Evolutionary conservation across 2,329 filamentous ascomycete genomes (phyloP).

Genomic region (Pyrenophora teres): DNA sequence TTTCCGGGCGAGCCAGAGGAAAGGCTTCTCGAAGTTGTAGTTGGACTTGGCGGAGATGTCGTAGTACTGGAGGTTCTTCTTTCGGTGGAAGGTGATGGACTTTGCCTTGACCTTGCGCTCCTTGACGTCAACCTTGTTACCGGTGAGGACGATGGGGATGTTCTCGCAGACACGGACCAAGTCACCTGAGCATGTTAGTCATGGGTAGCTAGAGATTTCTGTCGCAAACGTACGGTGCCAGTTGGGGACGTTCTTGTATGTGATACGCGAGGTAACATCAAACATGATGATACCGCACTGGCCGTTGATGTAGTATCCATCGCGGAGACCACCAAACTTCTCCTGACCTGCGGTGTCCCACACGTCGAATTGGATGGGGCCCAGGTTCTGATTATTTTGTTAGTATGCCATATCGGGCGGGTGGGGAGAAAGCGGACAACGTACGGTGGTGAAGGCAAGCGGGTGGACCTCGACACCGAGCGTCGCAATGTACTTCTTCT

Average conservation of each 20-base stretch:
- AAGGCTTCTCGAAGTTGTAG: conserved; percentile 99
- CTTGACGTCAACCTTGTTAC: conserved; percentile 99
- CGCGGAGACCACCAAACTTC: conserved; percentile 99
- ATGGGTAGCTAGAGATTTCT: not conserved
- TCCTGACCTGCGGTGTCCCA: conserved; percentile 99
- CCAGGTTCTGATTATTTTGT: conserved; percentile 70
- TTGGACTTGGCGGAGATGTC: conserved; percentile 99
- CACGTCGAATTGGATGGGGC: conserved; percentile 96
- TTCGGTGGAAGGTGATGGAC: conserved; percentile 99
- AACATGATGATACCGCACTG: conserved; percentile 99
- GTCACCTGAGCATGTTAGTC: conserved; percentile 67
- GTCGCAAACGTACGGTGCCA: conserved; percentile 85
- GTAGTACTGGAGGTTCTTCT: conserved; percentile 99
- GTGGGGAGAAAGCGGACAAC: conserved; percentile 42
- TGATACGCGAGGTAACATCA: conserved; percentile 98
- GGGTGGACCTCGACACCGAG: conserved; percentile 99
- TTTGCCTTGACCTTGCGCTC: conserved; percentile 99
- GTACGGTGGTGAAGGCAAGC: conserved; percentile 95
- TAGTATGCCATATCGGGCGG: conserved; percentile 24
- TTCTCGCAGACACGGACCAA: conserved; percentile 99
- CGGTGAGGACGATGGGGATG: conserved; percentile 96
- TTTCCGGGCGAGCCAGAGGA: conserved; percentile 99
- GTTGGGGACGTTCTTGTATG: conserved; percentile 99
- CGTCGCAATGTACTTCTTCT: conserved; percentile 99
- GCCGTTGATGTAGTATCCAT: conserved; percentile 99